Evolutionary conservation across 768 basidiomycete species (phyloP).

Genomic region (Termitomyces eurrhizus): DNA sequence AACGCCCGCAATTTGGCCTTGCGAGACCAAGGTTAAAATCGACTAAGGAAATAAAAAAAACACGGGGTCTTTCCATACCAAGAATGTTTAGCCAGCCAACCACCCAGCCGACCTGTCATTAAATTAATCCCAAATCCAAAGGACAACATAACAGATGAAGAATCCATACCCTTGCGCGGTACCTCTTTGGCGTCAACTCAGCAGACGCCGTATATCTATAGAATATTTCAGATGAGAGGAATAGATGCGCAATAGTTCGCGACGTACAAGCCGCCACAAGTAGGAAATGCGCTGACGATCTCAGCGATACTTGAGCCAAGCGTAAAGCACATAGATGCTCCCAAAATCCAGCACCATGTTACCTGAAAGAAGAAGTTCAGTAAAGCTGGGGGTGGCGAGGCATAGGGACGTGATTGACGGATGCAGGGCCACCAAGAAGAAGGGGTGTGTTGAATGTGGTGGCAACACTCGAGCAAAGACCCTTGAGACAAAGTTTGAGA

Average conservation of each 20-base stretch:
- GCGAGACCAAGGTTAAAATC: background rate
- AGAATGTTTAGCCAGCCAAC: slow-evolving; percentile 85
- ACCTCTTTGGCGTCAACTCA: slow-evolving; percentile 58
- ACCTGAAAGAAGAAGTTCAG: slow-evolving; percentile 29
- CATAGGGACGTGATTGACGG: slow-evolving; percentile 34
- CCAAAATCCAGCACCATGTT: slow-evolving; percentile 75
- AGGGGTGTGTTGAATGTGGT: slow-evolving; percentile 79
- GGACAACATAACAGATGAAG: background rate
- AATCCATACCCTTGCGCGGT: slow-evolving; percentile 53
- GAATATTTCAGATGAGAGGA: background rate
- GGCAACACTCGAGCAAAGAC: slow-evolving; percentile 71
- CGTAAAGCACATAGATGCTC: slow-evolving; percentile 69
- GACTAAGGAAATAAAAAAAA: background rate
- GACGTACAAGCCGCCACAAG: slow-evolving; percentile 66
- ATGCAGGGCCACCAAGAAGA: slow-evolving; percentile 63
- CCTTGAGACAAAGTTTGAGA: slow-evolving; percentile 29
- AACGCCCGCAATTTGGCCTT: slow-evolving; percentile 79
- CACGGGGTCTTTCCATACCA: slow-evolving; percentile 33
- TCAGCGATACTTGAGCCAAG: slow-evolving; percentile 72
- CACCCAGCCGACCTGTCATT: slow-evolving; percentile 60
- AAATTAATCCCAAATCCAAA: background rate
- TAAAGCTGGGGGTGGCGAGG: background rate
- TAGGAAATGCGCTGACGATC: slow-evolving; percentile 73
- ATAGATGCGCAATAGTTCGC: background rate
- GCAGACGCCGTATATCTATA: slow-evolving; percentile 76